phyloP scores from a whole-genome alignment of 768 basidiomycete species.

The Tubosaeta sp. region DNA sequence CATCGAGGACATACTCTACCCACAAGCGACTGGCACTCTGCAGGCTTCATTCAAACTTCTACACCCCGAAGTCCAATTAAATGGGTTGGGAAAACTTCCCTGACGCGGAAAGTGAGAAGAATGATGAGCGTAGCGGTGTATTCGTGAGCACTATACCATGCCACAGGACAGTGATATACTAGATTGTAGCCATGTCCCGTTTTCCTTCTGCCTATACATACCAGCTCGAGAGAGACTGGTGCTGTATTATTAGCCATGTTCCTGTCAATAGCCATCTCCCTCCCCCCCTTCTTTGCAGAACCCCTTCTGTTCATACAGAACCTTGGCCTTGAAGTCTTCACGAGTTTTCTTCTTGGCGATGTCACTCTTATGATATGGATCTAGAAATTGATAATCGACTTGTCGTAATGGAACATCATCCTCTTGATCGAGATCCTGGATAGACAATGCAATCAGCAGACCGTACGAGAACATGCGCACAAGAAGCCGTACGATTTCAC shows the following conservation, averaged over 20 bases:
- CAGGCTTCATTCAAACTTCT: constrained; percentile 30
- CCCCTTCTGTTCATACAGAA: constrained; percentile 79
- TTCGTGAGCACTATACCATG: not conserved
- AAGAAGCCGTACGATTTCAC: constrained; percentile 79
- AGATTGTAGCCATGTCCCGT: constrained; percentile 14
- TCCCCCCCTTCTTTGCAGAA: constrained; percentile 96
- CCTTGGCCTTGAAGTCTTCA: constrained; percentile 80
- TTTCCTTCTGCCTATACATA: constrained; percentile 1
- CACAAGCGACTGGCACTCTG: constrained; percentile 37
- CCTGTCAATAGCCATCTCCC: constrained; percentile 82
- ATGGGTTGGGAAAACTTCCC: constrained; percentile 43
- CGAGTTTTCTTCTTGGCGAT: constrained; percentile 69
- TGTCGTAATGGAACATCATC: constrained; percentile 79
- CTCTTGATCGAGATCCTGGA: constrained; percentile 87
- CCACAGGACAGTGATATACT: constrained; percentile 4
- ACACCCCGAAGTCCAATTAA: constrained; percentile 37
- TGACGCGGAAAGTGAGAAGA: constrained; percentile 53
- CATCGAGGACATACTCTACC: constrained; percentile 69
- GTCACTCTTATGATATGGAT: constrained; percentile 69
- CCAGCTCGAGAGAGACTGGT: constrained; percentile 8
- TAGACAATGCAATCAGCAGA: constrained; percentile 4
- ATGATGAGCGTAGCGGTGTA: constrained; percentile 32
- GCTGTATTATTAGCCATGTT: constrained; percentile 4
- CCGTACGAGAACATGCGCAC: constrained; percentile 1
- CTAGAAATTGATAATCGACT: constrained; percentile 67